A percentile compares a stretch with the other conserved stretches of the same genome.
Conservation (phyloP, 2,329 filamentous ascomycete species). For the Lachnellula arida region DNA sequence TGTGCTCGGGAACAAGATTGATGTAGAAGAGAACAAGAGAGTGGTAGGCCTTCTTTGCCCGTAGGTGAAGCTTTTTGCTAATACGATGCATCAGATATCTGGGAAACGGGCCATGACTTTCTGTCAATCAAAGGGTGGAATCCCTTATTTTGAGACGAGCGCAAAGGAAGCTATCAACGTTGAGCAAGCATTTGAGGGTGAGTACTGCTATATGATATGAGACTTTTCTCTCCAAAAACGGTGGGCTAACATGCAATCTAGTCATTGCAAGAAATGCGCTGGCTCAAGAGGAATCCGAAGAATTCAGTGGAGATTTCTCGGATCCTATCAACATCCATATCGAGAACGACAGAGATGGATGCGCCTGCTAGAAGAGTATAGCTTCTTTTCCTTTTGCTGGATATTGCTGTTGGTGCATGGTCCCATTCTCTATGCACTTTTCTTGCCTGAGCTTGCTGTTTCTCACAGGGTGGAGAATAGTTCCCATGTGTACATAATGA, state of each 20-base stretch:
- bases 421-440: neutral
- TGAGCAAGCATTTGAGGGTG: constrained; percentile 73
- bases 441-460: neutral
- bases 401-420: neutral
- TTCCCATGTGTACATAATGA: constrained; percentile 27
- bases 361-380: constrained; percentile 67
- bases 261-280: constrained; percentile 95
- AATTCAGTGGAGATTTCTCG: constrained; percentile 95
- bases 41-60: constrained; percentile 52
- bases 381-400: constrained; percentile 4
- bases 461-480: constrained; percentile 2
- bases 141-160: constrained; percentile 98
- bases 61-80: constrained; percentile 12
- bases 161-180: constrained; percentile 99
- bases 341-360: constrained; percentile 88
- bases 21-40: constrained; percentile 95
- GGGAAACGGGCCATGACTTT: constrained; percentile 96
- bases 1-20: constrained; percentile 98
- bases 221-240: neutral
- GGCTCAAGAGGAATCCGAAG: constrained; percentile 94
- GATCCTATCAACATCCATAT: constrained; percentile 98
- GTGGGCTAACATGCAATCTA: constrained; percentile 34
- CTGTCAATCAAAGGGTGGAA: constrained; percentile 94
- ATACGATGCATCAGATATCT: constrained; percentile 59
- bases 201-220: neutral